Evolutionary conservation across 1,284 basidiomycete genomes (phyloP).

Genomic region (Boletus albobrunnescens): DNA sequence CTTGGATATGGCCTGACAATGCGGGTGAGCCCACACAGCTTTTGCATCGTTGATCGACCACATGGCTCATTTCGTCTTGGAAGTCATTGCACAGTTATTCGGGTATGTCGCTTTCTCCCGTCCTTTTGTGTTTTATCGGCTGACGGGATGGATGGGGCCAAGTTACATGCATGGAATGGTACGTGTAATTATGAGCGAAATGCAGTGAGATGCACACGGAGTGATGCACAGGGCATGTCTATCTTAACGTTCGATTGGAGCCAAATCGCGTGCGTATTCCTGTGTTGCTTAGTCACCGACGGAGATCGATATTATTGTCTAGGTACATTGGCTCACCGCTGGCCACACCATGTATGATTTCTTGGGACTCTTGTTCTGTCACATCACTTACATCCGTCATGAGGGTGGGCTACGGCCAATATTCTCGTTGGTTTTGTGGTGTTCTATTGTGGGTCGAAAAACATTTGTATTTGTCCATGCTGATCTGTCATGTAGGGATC

Average conservation of each 20-base stretch:
- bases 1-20: slow-evolving; percentile 52
- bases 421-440: slow-evolving; percentile 62
- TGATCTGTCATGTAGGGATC: slow-evolving; percentile 43
- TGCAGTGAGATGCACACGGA: slow-evolving; percentile 1
- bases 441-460: slow-evolving; percentile 42
- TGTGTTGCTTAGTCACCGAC: background rate
- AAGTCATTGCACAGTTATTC: slow-evolving; percentile 38
- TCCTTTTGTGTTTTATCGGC: background rate
- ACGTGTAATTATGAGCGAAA: slow-evolving; percentile 3
- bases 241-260: slow-evolving; percentile 51
- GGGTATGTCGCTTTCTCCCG: slow-evolving; percentile 28
- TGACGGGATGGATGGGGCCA: slow-evolving; percentile 5
- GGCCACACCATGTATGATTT: slow-evolving; percentile 29
- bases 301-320: background rate
- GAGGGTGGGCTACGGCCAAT: slow-evolving; percentile 58
- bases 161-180: slow-evolving; percentile 40
- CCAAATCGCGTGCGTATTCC: slow-evolving; percentile 39
- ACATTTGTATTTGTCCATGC: background rate
- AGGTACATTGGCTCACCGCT: slow-evolving; percentile 45
- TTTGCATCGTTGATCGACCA: background rate
- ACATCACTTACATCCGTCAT: slow-evolving; percentile 4
- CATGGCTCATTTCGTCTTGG: background rate
- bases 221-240: slow-evolving; percentile 38
- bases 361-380: background rate
- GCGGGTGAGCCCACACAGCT: slow-evolving; percentile 21